phyloP scores from a whole-genome alignment of 257 asterid genomes.

The Solanum corneliomulleri region DNA sequence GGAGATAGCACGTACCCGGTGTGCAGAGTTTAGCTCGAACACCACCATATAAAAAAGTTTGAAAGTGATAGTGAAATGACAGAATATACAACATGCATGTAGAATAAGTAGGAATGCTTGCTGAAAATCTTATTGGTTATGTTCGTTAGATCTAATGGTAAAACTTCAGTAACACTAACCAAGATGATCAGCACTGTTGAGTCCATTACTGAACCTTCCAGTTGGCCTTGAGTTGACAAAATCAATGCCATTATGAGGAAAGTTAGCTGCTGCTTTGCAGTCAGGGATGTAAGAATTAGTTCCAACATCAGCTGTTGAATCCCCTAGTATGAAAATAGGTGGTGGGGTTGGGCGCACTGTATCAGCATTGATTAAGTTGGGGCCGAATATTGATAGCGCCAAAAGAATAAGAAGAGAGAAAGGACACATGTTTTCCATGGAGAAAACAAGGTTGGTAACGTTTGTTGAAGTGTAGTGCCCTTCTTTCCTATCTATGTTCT shows the following conservation, averaged over 20 bases:
- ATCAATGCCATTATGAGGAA: conserved; percentile 48
- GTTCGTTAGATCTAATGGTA: not conserved
- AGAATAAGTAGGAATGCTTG: not conserved
- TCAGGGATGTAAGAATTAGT: conserved; percentile 32
- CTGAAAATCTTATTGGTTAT: not conserved
- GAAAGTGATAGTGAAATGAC: not conserved
- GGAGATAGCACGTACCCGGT: not conserved
- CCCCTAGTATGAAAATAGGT: conserved; percentile 50
- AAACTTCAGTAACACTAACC: conserved; percentile 15
- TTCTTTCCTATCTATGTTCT: not conserved
- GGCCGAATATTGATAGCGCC: not conserved
- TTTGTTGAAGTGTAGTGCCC: not conserved
- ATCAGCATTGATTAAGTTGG: conserved; percentile 18
- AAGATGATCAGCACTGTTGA: conserved; percentile 55
- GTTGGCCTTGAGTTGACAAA: conserved; percentile 48
- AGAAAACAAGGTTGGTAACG: not conserved
- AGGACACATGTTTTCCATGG: not conserved
- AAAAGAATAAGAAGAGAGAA: not conserved
- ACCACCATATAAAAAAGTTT: not conserved
- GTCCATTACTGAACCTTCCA: conserved; percentile 79
- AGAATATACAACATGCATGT: not conserved
- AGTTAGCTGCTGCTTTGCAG: conserved; percentile 29
- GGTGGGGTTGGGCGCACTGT: conserved; percentile 6
- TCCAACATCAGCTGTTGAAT: conserved; percentile 81
- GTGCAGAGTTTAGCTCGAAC: not conserved